These are phyloP conservation scores for Candida boidinii DNA, from an alignment of 805 yeast genomes.

Conservation along the genomic window DNA sequence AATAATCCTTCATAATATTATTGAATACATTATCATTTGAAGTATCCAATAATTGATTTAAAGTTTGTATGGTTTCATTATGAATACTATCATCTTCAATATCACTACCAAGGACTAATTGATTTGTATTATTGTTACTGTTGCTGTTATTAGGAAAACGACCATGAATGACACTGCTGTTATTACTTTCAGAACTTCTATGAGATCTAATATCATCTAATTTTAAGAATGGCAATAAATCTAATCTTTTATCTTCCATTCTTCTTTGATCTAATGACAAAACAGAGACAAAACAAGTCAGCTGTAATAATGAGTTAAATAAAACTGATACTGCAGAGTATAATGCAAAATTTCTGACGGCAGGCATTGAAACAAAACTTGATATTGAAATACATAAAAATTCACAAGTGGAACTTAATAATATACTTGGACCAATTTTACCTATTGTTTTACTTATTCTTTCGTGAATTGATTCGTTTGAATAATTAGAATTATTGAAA, in stretches of 20 bases:
- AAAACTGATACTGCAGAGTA: constrained; percentile 84
- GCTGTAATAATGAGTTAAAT: constrained; percentile 66
- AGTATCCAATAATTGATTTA: constrained; percentile 16
- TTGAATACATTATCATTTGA: constrained; percentile 24
- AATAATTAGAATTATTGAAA: constrained; percentile 31
- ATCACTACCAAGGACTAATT: constrained; percentile 1
- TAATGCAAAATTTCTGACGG: constrained; percentile 86
- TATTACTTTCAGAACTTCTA: constrained; percentile 7
- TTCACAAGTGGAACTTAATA: constrained; percentile 71
- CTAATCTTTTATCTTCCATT: constrained; percentile 49
- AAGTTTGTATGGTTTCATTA: constrained; percentile 8
- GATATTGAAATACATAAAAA: constrained; percentile 75
- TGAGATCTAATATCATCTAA: constrained; percentile 5
- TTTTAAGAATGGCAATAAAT: constrained; percentile 50
- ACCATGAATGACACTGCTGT: not conserved
- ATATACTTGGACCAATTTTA: constrained; percentile 79
- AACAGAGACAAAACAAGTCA: constrained; percentile 73
- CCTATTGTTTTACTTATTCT: constrained; percentile 60
- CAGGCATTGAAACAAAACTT: constrained; percentile 85
- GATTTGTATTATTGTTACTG: constrained; percentile 1
- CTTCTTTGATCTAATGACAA: constrained; percentile 60
- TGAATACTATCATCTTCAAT: constrained; percentile 4
- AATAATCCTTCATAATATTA: constrained; percentile 32
- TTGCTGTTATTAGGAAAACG: constrained; percentile 5
- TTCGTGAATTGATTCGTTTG: constrained; percentile 39